Evolutionary conservation across 805 yeast species (phyloP).

Genomic region (Saccharomycopsis olivae): DNA sequence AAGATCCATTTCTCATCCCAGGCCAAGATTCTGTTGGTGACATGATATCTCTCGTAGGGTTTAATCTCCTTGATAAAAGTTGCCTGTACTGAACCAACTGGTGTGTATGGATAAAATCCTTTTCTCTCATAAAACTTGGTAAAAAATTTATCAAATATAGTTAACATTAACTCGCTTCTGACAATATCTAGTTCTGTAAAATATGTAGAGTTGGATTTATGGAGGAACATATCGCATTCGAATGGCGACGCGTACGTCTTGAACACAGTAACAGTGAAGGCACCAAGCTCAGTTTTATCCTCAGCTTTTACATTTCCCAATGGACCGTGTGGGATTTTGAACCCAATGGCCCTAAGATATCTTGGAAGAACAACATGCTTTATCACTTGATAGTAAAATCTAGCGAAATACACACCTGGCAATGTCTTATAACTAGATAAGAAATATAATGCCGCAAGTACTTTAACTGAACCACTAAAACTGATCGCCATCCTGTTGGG

Average conservation of each 20-base stretch:
- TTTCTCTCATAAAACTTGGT: slow-evolving; percentile 29
- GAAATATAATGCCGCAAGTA: neutral
- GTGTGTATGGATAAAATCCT: slow-evolving; percentile 48
- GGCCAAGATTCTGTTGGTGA: slow-evolving; percentile 52
- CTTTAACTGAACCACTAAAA: no score
- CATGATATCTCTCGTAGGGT: slow-evolving; percentile 48
- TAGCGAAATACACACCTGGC: slow-evolving; percentile 54
- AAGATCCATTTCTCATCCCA: slow-evolving; percentile 90
- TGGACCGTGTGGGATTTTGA: slow-evolving; percentile 18
- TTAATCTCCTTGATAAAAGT: slow-evolving; percentile 63
- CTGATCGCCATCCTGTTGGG: no score
- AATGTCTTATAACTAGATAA: slow-evolving; percentile 38
- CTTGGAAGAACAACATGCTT: slow-evolving; percentile 32
- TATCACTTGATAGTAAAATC: slow-evolving; percentile 45
- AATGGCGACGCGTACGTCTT: slow-evolving; percentile 56
- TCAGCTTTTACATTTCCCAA: slow-evolving; percentile 20
- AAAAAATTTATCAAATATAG: slow-evolving; percentile 48
- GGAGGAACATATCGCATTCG: slow-evolving; percentile 81
- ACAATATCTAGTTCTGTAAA: slow-evolving; percentile 73
- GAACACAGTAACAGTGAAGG: slow-evolving; percentile 35
- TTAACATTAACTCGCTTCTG: slow-evolving; percentile 51
- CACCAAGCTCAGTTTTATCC: slow-evolving; percentile 19
- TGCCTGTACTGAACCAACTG: slow-evolving; percentile 65
- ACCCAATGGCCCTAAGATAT: slow-evolving; percentile 16
- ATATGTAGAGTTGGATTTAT: slow-evolving; percentile 82